Conservation (phyloP, 176 grass and related monocot genomes). For the Aegilops sharonensis region DNA sequence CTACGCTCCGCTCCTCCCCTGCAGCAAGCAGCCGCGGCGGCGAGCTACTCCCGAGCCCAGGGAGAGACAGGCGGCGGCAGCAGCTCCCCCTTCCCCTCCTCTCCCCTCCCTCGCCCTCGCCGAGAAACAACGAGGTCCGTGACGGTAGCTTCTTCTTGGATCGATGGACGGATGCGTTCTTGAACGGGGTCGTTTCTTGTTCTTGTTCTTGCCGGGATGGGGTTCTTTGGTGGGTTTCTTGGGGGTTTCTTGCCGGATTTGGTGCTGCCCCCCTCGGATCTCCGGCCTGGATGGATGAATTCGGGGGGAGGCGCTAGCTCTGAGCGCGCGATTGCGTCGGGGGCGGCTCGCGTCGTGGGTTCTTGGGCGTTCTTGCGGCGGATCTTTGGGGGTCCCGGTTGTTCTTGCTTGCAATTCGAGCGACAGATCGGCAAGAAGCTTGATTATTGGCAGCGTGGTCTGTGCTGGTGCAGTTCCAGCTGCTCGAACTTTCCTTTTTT, state of each 20-base stretch:
- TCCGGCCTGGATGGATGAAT: conserved; percentile 27
- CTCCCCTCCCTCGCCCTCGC: no score
- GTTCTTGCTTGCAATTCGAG: neutral
- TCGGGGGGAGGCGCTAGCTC: neutral
- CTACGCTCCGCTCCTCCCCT: neutral
- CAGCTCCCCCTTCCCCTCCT: neutral
- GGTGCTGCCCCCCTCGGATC: conserved; percentile 17
- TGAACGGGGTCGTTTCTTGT: neutral
- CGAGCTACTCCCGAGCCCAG: neutral
- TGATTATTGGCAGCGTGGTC: neutral
- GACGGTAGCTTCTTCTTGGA: neutral
- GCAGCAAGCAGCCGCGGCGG: neutral
- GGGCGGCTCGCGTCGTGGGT: neutral
- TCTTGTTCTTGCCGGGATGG: neutral
- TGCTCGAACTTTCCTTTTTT: neutral
- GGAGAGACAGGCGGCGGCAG: neutral
- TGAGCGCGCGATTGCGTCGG: neutral
- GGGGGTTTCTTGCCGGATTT: neutral
- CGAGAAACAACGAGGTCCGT: neutral
- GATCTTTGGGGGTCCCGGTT: neutral
- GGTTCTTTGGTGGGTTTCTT: neutral
- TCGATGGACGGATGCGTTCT: neutral
- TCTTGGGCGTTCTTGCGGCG: neutral
- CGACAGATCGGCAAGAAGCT: neutral
- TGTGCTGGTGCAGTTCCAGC: neutral